Conservation (phyloP, 1,139 yeast genomes). For the Hemisphaericaspora lyxosophila region DNA sequence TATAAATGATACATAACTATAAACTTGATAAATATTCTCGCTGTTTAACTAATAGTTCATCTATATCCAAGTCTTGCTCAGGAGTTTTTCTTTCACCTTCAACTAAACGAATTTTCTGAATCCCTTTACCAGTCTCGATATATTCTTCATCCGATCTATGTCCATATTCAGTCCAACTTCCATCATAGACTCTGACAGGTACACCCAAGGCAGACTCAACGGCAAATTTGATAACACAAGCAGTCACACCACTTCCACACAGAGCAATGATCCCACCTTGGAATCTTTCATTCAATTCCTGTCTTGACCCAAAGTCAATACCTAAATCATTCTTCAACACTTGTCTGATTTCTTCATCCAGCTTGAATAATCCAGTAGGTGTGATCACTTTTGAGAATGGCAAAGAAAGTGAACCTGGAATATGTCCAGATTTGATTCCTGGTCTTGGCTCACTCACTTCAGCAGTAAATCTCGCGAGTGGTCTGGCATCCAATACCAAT, state of each 20-base stretch:
- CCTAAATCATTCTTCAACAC: constrained; percentile 44
- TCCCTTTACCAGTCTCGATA: constrained; percentile 24
- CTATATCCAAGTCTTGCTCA: constrained; percentile 1
- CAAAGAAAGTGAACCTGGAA: constrained; percentile 75
- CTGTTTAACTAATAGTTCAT: constrained; percentile 1
- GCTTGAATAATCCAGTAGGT: constrained; percentile 49
- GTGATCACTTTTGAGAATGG: constrained; percentile 68
- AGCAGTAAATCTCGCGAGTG: constrained; percentile 73
- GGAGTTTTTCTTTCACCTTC: not conserved
- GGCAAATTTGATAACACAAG: constrained; percentile 69
- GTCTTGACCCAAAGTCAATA: constrained; percentile 28
- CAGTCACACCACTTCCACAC: constrained; percentile 97
- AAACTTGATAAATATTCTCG: constrained; percentile 1
- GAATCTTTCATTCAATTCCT: constrained; percentile 21
- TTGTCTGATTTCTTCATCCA: constrained; percentile 42
- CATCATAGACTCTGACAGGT: constrained; percentile 80
- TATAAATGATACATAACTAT: not conserved
- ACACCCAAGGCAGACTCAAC: constrained; percentile 52
- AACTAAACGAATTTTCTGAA: not conserved
- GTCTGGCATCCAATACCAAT: constrained; percentile 77
- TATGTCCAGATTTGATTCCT: constrained; percentile 85
- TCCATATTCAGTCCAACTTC: constrained; percentile 86
- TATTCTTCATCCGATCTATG: constrained; percentile 40
- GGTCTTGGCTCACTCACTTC: constrained; percentile 83
- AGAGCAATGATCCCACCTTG: constrained; percentile 68